Conservation (phyloP, 257 asterid species). For the Gynochthodes officinalis region DNA sequence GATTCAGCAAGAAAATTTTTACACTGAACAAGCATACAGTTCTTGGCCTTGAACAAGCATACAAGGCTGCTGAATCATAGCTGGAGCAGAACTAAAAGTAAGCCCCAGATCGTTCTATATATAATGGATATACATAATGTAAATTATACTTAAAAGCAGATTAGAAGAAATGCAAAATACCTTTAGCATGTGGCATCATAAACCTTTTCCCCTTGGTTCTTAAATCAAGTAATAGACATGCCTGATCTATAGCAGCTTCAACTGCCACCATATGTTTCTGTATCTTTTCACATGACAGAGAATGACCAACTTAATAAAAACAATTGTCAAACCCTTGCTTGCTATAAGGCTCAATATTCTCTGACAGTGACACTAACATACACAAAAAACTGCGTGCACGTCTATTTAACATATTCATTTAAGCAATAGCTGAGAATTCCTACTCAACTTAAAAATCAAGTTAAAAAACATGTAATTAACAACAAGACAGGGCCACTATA, state of each 20-base stretch:
- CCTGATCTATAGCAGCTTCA: conserved; percentile 88
- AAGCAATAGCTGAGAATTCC: not conserved
- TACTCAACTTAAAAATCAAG: not conserved
- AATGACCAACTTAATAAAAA: not conserved
- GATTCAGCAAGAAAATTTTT: too few species aligned
- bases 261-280: conserved; percentile 77
- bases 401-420: too few species aligned
- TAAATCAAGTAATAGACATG: conserved; percentile 83
- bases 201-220: conserved; percentile 82
- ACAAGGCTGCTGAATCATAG: conserved; percentile 86
- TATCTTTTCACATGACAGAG: conserved; percentile 18
- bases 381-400: not conserved
- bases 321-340: not conserved
- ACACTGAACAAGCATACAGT: too few species aligned
- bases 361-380: not conserved
- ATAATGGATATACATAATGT: not conserved
- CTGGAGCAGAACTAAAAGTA: conserved; percentile 41
- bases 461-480: not conserved
- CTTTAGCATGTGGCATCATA: conserved; percentile 87
- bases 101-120: conserved; percentile 6
- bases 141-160: conserved; percentile 1
- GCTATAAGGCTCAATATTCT: not conserved
- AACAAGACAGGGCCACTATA: not conserved
- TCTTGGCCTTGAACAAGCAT: too few species aligned
- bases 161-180: conserved; percentile 26